Conservation (phyloP, 2,329 filamentous ascomycete species). For the Zymoseptoria ardabiliae region DNA sequence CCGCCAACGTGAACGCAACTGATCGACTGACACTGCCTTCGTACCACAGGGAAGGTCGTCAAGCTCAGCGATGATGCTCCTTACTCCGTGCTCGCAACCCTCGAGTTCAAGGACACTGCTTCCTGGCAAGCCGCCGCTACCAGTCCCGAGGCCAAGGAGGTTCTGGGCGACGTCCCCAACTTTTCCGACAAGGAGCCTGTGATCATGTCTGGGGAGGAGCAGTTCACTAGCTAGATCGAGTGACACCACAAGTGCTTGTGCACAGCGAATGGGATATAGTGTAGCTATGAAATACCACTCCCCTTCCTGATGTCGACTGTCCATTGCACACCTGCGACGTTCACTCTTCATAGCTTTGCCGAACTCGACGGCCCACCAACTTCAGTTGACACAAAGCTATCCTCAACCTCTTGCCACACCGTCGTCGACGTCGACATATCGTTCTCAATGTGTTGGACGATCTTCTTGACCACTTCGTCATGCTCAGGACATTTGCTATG, state of each 20-base stretch:
- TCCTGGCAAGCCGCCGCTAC: conserved; percentile 24
- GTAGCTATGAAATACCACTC: not conserved
- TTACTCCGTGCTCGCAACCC: conserved; percentile 29
- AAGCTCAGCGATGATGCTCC: conserved; percentile 25
- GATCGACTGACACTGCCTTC: not conserved
- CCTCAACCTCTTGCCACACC: conserved; percentile 23
- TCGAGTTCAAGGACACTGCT: conserved; percentile 26
- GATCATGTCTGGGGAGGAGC: conserved; percentile 25
- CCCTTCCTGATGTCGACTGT: not conserved
- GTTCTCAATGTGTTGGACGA: conserved; percentile 12
- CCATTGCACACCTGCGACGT: not conserved
- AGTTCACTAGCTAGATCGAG: conserved; percentile 6
- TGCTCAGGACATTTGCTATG: conserved; percentile 20
- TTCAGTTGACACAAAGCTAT: conserved; percentile 21
- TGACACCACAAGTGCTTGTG: not conserved
- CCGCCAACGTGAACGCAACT: no score
- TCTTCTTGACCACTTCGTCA: conserved; percentile 16
- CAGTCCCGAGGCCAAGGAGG: conserved; percentile 16
- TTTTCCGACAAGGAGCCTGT: conserved; percentile 31
- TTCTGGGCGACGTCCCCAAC: conserved; percentile 30
- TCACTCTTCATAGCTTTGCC: conserved; percentile 1
- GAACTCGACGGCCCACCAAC: conserved; percentile 1
- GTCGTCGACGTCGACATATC: conserved; percentile 15
- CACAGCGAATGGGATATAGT: not conserved
- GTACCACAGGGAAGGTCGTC: conserved; percentile 20